A percentile compares a stretch with the other conserved stretches of the same genome.
Evolutionary conservation across 495 filamentous ascomycete genomes (phyloP).

Genomic region (Pseudotulostoma volvatum): DNA sequence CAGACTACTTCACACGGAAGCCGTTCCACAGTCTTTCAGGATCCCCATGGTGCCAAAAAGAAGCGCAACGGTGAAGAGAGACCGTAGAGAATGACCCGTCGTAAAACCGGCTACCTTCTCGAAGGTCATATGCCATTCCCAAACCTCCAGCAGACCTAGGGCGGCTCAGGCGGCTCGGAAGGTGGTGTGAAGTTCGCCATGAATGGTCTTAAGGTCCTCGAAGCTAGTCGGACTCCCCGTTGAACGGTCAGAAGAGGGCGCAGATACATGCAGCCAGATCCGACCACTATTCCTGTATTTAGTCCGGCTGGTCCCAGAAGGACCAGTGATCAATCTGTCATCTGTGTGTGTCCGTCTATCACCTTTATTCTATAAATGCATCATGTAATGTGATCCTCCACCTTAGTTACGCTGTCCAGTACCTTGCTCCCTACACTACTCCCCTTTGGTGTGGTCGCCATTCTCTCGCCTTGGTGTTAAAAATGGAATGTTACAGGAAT

Average conservation of each 20-base stretch:
- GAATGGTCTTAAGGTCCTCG: background rate
- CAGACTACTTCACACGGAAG: no score
- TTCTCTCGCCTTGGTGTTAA: background rate
- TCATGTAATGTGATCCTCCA: no score
- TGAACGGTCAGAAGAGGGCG: background rate
- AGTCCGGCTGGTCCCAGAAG: no score
- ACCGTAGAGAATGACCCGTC: background rate
- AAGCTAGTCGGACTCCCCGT: background rate
- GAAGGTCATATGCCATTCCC: background rate
- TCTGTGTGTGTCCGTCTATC: no score
- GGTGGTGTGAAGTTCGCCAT: background rate
- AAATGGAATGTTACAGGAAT: background rate
- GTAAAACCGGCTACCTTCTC: background rate
- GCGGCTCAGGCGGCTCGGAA: conserved; percentile 1
- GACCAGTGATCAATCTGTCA: no score
- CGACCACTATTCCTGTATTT: no score
- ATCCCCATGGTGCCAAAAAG: background rate
- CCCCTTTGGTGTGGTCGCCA: background rate
- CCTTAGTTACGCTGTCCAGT: background rate
- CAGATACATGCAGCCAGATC: background rate
- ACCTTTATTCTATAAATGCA: no score
- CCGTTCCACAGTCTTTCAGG: background rate
- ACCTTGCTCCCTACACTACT: background rate
- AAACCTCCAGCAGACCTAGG: background rate
- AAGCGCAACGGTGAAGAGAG: background rate